A percentile compares a stretch with the other conserved stretches of the same genome.
phyloP scores from a whole-genome alignment of 176 grass and related monocot species.

The Raddia guianensis region DNA sequence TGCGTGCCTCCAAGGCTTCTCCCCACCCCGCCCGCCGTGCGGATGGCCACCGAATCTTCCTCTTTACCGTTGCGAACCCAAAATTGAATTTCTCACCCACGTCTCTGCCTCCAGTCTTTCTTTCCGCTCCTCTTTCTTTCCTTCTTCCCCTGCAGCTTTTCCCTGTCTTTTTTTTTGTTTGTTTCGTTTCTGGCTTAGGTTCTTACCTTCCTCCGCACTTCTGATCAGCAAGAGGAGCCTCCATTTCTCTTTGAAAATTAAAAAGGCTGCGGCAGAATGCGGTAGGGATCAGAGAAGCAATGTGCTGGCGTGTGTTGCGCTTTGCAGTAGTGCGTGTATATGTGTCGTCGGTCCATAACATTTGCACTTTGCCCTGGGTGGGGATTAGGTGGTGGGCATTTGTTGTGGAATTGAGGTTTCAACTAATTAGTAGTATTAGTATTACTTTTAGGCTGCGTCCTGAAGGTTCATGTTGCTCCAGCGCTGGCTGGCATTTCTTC shows the following conservation, averaged over 20 bases:
- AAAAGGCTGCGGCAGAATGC: background rate
- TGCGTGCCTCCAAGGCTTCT: constrained; percentile 36
- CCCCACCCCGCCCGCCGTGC: background rate
- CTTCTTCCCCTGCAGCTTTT: background rate
- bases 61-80: constrained; percentile 41
- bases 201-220: constrained; percentile 21
- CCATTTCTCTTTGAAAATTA: too few relatives aligned
- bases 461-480: background rate
- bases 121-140: background rate
- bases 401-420: constrained; percentile 44
- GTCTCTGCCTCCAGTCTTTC: background rate
- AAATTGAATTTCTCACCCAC: background rate
- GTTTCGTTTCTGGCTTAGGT: background rate
- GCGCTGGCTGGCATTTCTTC: background rate
- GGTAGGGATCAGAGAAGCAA: background rate
- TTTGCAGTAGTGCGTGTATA: background rate
- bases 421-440: constrained; percentile 46
- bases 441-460: background rate
- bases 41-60: constrained; percentile 26
- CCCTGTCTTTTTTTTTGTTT: background rate
- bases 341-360: constrained; percentile 1
- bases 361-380: constrained; percentile 20
- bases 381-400: constrained; percentile 53
- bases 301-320: background rate
- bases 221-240: background rate